Base-by-base conservation (phyloP, 2,329 filamentous ascomycete genomes). In the Exophiala dermatitidis region DNA sequence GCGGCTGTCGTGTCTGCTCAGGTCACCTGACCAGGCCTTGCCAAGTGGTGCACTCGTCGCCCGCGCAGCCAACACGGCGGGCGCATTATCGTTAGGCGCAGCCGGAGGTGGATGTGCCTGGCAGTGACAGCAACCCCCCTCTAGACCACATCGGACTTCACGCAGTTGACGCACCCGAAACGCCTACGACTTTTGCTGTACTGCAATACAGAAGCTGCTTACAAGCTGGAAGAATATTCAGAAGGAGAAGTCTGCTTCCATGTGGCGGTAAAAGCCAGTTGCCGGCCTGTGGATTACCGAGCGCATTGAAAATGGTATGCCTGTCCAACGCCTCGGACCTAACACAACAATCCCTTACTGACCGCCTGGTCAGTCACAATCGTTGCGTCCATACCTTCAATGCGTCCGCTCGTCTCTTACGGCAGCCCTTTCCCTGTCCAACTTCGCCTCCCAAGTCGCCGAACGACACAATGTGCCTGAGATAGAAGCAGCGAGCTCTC, bases 381-480 rank as follows among this genome's bases (percentile, higher is more conserved):
- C 90, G 62, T 81, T 97, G 68, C 88, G 91, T 60, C 91, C 91
- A 53, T 96, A 97, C 75, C 86, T 96, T 64, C 89, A 95, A 78
- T 94, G 88, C 72, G 93, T 97, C 66, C 88, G 93, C 66, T 90
- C 88, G 68, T 95, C 88, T 67, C 80, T 98, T 67, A 97, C 90
- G 38, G 89, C 91, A 61, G 91, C 93, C 62, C 84, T 98, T 63
- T 91, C 89, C 54, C 81, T 95, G 55, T 91, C 90, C 71, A 94
- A 98, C 79, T 98, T 98, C 73, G 91, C 93, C 60, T 97, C 91
- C 46, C 93, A 98, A 74, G 89, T 88, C 43, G 88, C 90, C 51
- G 94, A 98, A 77, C 81, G 93, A 64, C 93, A 97, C 76, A 98
- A 98, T 77, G 91, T 97, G 43, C 93, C 93, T 58, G 93, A 98